Conservation (phyloP, 805 yeast genomes). For the Nematodospora valgi region DNA sequence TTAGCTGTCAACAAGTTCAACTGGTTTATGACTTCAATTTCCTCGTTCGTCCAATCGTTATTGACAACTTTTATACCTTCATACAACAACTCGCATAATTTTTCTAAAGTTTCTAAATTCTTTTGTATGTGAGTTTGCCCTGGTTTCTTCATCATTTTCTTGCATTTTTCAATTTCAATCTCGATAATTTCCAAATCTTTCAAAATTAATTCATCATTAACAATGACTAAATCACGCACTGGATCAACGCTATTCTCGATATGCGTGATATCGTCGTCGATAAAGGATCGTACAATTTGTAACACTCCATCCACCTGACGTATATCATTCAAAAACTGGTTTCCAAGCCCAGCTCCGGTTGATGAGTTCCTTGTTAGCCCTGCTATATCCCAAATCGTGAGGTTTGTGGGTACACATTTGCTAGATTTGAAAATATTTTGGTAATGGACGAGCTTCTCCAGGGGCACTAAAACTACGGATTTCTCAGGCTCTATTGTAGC, state of each 20-base stretch:
- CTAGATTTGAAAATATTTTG: conserved; percentile 46
- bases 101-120: conserved; percentile 29
- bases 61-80: conserved; percentile 60
- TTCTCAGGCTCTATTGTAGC: conserved; percentile 77
- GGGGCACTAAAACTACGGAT: conserved; percentile 53
- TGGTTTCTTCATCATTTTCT: conserved; percentile 27
- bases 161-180: conserved; percentile 32
- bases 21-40: conserved; percentile 63
- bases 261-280: conserved; percentile 63
- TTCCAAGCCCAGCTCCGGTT: conserved; percentile 72
- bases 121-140: conserved; percentile 20
- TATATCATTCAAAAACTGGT: conserved; percentile 65
- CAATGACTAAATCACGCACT: conserved; percentile 58
- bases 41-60: conserved; percentile 56
- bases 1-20: conserved; percentile 81
- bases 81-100: conserved; percentile 30
- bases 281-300: conserved; percentile 65
- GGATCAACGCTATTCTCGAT: conserved; percentile 60
- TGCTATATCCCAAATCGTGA: conserved; percentile 66
- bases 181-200: conserved; percentile 65
- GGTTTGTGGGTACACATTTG: conserved; percentile 49
- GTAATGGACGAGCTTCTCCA: conserved; percentile 47
- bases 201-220: conserved; percentile 59
- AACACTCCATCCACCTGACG: conserved; percentile 69
- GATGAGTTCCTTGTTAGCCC: conserved; percentile 63